phyloP scores from a whole-genome alignment of 768 basidiomycete genomes.

The Panaeolus papilionaceus region DNA sequence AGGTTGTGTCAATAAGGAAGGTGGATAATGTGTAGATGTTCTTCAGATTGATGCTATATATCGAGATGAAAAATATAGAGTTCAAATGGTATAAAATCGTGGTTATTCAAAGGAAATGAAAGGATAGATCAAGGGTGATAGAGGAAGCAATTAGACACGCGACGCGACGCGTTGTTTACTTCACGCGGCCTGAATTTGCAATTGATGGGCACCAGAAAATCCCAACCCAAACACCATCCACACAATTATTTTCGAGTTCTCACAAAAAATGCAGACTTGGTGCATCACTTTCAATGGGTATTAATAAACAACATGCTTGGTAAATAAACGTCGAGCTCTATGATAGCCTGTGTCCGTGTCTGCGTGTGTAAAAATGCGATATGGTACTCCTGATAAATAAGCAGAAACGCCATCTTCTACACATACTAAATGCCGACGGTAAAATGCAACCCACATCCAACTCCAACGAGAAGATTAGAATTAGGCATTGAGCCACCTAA shows the following conservation, averaged over 20 bases:
- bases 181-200: not conserved
- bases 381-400: slow-evolving; percentile 4
- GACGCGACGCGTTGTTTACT: slow-evolving; percentile 13
- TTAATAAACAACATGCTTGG: not conserved
- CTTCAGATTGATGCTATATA: too few relatives aligned
- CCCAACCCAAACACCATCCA: not conserved
- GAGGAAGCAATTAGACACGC: slow-evolving; percentile 10
- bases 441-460: not conserved
- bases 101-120: not conserved
- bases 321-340: slow-evolving; percentile 9
- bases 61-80: too few relatives aligned
- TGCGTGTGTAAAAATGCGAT: not conserved
- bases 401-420: not conserved
- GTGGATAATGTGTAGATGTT: not conserved
- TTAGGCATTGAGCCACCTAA: not conserved
- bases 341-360: not conserved
- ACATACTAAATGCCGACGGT: slow-evolving; percentile 10
- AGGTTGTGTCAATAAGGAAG: too few relatives aligned
- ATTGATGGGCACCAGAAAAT: not conserved
- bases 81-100: not conserved
- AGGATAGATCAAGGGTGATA: not conserved
- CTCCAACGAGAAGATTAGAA: not conserved
- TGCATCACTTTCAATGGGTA: not conserved
- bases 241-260: not conserved
- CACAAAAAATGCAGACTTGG: not conserved